Evolutionary conservation across 352 stramenopile species (phyloP).

Genomic region (Globisporangium rhizosaccharum): DNA sequence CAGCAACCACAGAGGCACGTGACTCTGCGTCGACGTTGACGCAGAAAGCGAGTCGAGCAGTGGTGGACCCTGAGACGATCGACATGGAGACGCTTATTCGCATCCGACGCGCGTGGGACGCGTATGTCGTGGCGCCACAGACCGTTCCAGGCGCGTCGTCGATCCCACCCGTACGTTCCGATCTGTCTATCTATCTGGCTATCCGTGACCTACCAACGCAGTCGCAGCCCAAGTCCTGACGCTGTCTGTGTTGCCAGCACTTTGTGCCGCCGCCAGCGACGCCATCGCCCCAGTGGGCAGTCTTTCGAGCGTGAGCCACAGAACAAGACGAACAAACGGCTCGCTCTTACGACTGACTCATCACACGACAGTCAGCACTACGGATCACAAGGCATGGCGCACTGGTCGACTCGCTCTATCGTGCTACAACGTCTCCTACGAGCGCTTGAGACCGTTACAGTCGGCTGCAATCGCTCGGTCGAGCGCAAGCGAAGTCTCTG

Average conservation of each 20-base stretch:
- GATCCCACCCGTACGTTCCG: slow-evolving; percentile 26
- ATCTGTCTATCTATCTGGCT: neutral
- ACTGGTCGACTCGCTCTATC: neutral
- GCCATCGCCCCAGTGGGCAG: slow-evolving; percentile 8
- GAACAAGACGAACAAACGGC: too few relatives aligned
- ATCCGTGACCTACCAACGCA: neutral
- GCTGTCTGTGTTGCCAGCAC: slow-evolving; percentile 2
- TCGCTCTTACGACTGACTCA: too few relatives aligned
- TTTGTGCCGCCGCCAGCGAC: slow-evolving; percentile 9
- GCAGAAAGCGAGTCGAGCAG: neutral
- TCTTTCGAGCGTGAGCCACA: neutral
- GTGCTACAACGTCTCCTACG: too few relatives aligned
- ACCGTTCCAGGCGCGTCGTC: slow-evolving; percentile 17
- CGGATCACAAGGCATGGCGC: too few relatives aligned
- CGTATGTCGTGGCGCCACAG: slow-evolving; percentile 13
- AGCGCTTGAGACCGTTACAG: neutral
- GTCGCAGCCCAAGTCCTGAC: neutral
- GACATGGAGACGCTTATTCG: slow-evolving; percentile 28
- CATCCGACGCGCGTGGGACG: slow-evolving; percentile 22
- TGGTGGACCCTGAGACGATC: slow-evolving; percentile 24
- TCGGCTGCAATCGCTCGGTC: neutral
- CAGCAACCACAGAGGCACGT: neutral
- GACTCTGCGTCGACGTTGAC: neutral
- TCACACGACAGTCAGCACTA: too few relatives aligned
- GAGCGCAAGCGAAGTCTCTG: slow-evolving; percentile 10